Base-by-base conservation (phyloP, 345 rosid species). In the Atalantia buxifolia region DNA sequence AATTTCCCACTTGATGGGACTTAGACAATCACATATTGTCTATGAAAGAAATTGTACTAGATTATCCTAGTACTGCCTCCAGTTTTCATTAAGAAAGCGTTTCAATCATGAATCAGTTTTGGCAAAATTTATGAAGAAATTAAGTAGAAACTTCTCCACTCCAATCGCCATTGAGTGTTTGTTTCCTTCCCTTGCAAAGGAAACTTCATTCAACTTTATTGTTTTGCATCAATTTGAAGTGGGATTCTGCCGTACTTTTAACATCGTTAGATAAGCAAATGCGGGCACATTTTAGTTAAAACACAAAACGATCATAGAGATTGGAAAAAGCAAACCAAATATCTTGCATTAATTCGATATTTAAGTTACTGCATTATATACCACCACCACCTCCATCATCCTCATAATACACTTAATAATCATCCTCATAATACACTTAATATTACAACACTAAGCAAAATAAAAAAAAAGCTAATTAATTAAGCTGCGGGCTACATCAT, bases 401-500 rank as follows among this genome's bases (percentile, higher is more conserved):
- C 45, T 22, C 61, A 24, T 59, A 7, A 48, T 64, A 63, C 61
- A 63, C 70, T 45, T 45, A 3, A 74, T 7, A 30, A 50, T 40
- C 38, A 40, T 10, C 30, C 45, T 22, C 61, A 24, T 59, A 7
- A 48, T 64, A 63, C 61, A 63, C 70, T 28, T 63, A 2, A 75
- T 8, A 31, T 8, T 9, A 42, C 53, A 36, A 66, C 25, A 35
- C 25, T 76, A 60, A 45, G 6, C 40, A 13, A 25, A 59, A 35
- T 35, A 35, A 59, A 28, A 10, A 6, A 59, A 30, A 13, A 7
- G 50, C 21, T 2, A 10, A 6, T 18, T 13, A 21, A 28, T 35
- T 42, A 42, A 59, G 79, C 85, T 82, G 85, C 85, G 85, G 85
- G 85, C 82, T 65, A 50, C 79, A 75, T 81, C 79, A 40, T 73